Conservation (phyloP, 139 green algal species). For the Monoraphidium neglectum region DNA sequence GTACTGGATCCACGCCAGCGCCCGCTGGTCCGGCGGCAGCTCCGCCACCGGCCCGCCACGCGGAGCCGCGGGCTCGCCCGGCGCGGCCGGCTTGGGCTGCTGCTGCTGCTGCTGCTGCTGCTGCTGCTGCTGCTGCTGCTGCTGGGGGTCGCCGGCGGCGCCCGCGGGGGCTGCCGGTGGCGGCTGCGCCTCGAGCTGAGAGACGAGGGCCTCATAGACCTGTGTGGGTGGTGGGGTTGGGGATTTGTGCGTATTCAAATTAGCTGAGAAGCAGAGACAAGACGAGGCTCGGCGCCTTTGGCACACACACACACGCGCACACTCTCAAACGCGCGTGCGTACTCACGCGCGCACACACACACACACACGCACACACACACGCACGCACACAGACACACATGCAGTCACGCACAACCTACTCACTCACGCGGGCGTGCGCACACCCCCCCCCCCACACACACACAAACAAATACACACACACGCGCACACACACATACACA, state of each 20-base stretch:
- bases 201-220: conserved; percentile 39
- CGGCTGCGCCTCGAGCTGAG: conserved; percentile 24
- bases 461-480: too few relatives aligned
- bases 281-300: too few relatives aligned
- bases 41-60: conserved; percentile 19
- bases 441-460: too few relatives aligned
- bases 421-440: too few relatives aligned
- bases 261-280: too few relatives aligned
- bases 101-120: conserved; percentile 23
- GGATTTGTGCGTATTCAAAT: too few relatives aligned
- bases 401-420: too few relatives aligned
- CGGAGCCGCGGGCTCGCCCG: conserved; percentile 10
- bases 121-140: conserved; percentile 14
- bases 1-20: conserved; percentile 85
- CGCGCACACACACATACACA: neutral
- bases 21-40: conserved; percentile 51
- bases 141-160: neutral
- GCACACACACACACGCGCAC: too few relatives aligned
- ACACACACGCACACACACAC: too few relatives aligned
- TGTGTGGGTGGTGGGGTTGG: conserved; percentile 37
- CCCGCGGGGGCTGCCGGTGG: neutral
- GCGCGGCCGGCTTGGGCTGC: neutral
- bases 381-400: too few relatives aligned
- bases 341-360: too few relatives aligned
- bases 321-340: too few relatives aligned